A percentile compares a stretch with the other conserved stretches of the same genome.
phyloP scores from a whole-genome alignment of 2,329 filamentous ascomycete species.

The Cordyceps fumosorosea region DNA sequence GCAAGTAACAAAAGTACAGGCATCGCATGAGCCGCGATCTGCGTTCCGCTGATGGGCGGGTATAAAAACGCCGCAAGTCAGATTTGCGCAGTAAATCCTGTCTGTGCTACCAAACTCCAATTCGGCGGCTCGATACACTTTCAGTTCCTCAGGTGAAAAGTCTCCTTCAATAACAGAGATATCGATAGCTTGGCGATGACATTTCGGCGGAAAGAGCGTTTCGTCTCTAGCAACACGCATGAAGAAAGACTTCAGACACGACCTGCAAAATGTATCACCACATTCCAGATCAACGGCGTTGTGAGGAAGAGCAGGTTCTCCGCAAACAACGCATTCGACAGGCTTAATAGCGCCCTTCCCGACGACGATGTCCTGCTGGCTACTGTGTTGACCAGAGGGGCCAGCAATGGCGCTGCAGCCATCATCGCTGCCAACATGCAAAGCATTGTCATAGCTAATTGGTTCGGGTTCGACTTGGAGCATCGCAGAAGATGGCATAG shows the following conservation, averaged over 20 bases:
- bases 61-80: constrained; percentile 8
- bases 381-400: too few relatives aligned
- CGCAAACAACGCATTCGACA: too few relatives aligned
- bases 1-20: constrained; percentile 7
- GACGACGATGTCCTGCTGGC: too few relatives aligned
- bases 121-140: constrained; percentile 7
- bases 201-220: constrained; percentile 13
- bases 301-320: not conserved
- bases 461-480: too few relatives aligned
- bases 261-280: constrained; percentile 11
- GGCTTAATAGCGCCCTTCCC: too few relatives aligned
- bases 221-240: constrained; percentile 11
- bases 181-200: constrained; percentile 10
- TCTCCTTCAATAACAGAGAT: constrained; percentile 5
- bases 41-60: constrained; percentile 6
- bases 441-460: too few relatives aligned
- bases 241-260: constrained; percentile 13
- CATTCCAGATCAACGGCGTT: constrained; percentile 6
- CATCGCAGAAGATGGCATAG: too few relatives aligned
- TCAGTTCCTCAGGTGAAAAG: constrained; percentile 10
- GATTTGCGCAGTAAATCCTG: constrained; percentile 12
- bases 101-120: constrained; percentile 11
- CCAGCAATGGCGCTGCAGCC: too few relatives aligned
- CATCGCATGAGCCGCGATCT: constrained; percentile 2
- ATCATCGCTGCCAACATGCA: too few relatives aligned